Percentiles rank a stretch among this genome's conserved stretches.
Evolutionary conservation across 345 rosid species (phyloP).

Genomic region (Eucalyptus tenuipes): DNA sequence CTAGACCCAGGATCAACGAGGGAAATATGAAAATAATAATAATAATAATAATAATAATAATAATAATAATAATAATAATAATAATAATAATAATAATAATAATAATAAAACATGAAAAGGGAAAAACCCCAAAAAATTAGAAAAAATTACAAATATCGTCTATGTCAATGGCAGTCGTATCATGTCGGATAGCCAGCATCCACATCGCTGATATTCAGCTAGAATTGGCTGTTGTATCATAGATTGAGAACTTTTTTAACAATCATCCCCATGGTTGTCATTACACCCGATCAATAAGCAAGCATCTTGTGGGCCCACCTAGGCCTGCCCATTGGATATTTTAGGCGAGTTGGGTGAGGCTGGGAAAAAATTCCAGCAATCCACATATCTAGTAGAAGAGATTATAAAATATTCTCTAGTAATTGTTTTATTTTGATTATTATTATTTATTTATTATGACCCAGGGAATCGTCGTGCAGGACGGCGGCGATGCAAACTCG

Average conservation of each 20-base stretch:
- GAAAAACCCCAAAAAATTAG: too few relatives aligned
- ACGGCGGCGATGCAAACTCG: too few relatives aligned
- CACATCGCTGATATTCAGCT: rapidly evolving
- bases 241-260: neutral
- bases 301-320: neutral
- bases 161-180: rapidly evolving
- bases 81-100: too few relatives aligned
- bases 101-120: too few relatives aligned
- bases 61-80: too few relatives aligned
- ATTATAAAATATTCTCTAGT: neutral
- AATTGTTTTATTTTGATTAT: neutral
- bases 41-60: too few relatives aligned
- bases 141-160: too few relatives aligned
- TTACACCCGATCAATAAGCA: neutral
- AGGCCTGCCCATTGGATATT: neutral
- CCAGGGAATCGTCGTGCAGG: too few relatives aligned
- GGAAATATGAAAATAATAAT: too few relatives aligned
- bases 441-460: too few relatives aligned
- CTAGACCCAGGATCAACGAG: rapidly evolving
- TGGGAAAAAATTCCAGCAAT: neutral
- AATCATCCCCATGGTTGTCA: neutral
- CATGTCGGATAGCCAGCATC: rapidly evolving
- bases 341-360: neutral
- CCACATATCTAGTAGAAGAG: neutral
- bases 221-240: rapidly evolving